Base-by-base conservation (phyloP, 345 rosid species). In the Excoecaria agallocha region DNA sequence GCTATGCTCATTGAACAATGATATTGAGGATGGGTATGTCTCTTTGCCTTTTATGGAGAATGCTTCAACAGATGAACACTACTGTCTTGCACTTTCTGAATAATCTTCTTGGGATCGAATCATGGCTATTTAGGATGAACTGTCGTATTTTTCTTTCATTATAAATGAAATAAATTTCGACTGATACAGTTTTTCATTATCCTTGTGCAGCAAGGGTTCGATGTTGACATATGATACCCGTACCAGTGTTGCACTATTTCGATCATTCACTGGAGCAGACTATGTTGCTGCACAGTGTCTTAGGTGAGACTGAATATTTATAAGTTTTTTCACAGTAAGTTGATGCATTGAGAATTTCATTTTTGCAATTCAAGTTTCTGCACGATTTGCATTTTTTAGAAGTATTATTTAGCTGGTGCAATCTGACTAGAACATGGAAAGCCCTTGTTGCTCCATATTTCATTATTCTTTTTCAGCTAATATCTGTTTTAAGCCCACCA, bases 251-350 rank as follows among this genome's bases (percentile, higher is more conserved):
- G 92, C 88, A 20, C 75, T 93, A 50, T 93, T 91, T 81, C 86
- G 84, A 76, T 88, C 97, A 58, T 93, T 93, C 85, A 77, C 85
- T 68, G 98, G 90, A 77, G 62, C 94, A 70, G 97, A 93, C 69
- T 93, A 86, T 77, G 84, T 93, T 69, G 80, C 90, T 75, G 88
- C 98, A 37, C 98, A 93, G 68, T 70, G 91, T 82, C 72, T 93
- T 6, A 88, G 98, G 98, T 91, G 58, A 56, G 74, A 54, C 39
- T 56, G 16, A 16, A 76, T 63, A 38, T 43, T 63, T 19, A n/a
- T 16, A 17, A 9, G 49, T 20, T 51, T 66, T 3, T 66, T 19
- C 11, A 30, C 50, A 3, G 12, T 1, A 20, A 57, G 38, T 25
- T 58, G 59, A 56, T 22, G 64, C 39, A 25, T 48, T 72, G 56